Conservation (phyloP, 2,329 filamentous ascomycete species). For the Epichloe scottii region DNA sequence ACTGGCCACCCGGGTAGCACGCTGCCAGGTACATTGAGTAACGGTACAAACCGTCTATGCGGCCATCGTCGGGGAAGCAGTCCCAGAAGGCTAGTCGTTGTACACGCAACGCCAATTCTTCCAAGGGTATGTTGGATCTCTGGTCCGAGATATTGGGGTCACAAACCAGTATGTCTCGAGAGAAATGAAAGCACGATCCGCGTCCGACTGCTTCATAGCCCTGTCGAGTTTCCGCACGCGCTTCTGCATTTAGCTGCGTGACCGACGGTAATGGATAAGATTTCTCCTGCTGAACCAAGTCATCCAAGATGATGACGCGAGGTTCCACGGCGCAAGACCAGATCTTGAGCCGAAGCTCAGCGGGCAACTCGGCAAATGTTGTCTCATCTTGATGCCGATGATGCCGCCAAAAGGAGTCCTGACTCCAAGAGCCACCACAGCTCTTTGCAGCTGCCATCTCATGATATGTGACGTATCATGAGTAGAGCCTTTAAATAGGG, state of each 20-base stretch:
- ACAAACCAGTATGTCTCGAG: constrained; percentile 25
- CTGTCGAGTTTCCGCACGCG: constrained; percentile 20
- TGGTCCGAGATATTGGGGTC: constrained; percentile 24
- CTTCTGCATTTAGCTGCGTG: constrained; percentile 24
- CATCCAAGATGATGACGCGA: constrained; percentile 22
- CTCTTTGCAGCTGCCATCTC: constrained; percentile 2
- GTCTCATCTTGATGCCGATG: neutral
- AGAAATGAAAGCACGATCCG: constrained; percentile 25
- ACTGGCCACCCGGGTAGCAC: constrained; percentile 18
- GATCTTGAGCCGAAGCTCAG: constrained; percentile 26
- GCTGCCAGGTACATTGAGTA: constrained; percentile 24
- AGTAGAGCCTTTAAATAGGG: neutral
- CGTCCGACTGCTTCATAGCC: constrained; percentile 23
- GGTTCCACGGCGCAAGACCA: constrained; percentile 25
- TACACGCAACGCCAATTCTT: constrained; percentile 21
- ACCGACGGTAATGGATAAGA: constrained; percentile 23
- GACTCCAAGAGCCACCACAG: neutral
- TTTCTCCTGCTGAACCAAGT: constrained; percentile 17
- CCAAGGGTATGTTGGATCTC: constrained; percentile 18
- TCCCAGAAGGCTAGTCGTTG: constrained; percentile 27
- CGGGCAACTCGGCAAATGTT: constrained; percentile 19
- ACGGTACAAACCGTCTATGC: constrained; percentile 19
- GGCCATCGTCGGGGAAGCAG: constrained; percentile 26
- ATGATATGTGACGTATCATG: constrained; percentile 1
- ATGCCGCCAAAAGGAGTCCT: neutral